phyloP scores from a whole-genome alignment of 306 rosid genomes.

The Cucurbita maxima region DNA sequence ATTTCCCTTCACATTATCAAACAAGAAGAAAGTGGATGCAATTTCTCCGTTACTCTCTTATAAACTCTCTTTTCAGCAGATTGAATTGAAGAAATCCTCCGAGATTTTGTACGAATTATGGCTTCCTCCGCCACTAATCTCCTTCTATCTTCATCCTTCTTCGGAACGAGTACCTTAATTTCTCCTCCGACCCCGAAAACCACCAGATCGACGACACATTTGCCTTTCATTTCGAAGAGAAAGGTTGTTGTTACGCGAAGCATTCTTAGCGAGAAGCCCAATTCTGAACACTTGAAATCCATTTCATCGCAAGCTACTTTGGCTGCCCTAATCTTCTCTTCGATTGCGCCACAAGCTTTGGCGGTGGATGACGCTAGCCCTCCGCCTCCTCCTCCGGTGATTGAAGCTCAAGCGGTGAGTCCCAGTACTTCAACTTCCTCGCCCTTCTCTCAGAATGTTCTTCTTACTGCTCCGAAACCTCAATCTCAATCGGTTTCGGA shows the following conservation, averaged over 20 bases:
- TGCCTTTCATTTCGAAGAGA: constrained; percentile 20
- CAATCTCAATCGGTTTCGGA: constrained; percentile 45
- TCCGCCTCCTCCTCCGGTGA: constrained; percentile 28
- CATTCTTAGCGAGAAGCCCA: constrained; percentile 7
- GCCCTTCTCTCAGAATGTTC: constrained; percentile 52
- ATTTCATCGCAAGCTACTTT: constrained; percentile 44
- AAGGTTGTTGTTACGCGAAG: constrained; percentile 18
- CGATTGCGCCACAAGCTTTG: constrained; percentile 46
- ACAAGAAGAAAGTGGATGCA: background rate
- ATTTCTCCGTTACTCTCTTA: background rate
- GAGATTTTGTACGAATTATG: constrained; percentile 20
- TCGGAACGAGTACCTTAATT: constrained; percentile 26
- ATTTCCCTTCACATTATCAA: background rate
- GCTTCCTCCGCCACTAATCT: constrained; percentile 42
- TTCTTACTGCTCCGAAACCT: constrained; percentile 64
- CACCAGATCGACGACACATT: constrained; percentile 20
- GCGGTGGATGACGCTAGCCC: constrained; percentile 35
- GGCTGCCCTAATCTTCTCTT: constrained; percentile 53
- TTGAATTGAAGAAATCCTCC: background rate
- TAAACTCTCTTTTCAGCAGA: background rate
- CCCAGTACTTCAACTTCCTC: constrained; percentile 26
- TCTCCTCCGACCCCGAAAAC: constrained; percentile 78
- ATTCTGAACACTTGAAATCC: constrained; percentile 22
- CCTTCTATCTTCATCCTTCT: constrained; percentile 46
- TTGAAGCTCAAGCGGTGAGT: constrained; percentile 42